A percentile compares a stretch with the other conserved stretches of the same genome.
Conservation (phyloP, 148 eudicot genomes). For the Simmondsia chinensis region DNA sequence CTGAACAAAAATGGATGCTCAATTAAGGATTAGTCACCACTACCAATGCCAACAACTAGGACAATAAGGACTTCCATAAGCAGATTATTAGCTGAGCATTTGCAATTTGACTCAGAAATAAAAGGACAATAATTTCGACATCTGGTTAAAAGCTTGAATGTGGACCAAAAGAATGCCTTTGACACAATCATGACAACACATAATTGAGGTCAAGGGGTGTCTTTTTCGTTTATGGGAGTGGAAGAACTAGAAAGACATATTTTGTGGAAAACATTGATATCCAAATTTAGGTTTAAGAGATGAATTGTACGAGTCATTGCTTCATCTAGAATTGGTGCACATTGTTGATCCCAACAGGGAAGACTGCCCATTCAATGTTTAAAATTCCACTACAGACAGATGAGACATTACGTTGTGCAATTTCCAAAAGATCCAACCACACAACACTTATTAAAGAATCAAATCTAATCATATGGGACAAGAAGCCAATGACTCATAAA, state of each 20-base stretch:
- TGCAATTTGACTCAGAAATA: not conserved
- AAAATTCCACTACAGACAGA: not conserved
- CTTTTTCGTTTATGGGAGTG: not conserved
- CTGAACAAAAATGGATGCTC: too few relatives aligned
- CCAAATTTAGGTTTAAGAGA: not conserved
- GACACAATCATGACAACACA: not conserved
- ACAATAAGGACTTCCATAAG: too few relatives aligned
- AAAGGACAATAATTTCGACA: not conserved
- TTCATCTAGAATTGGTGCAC: slow-evolving; percentile 1
- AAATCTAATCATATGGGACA: slow-evolving; percentile 3
- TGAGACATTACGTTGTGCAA: not conserved
- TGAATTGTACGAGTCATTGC: not conserved
- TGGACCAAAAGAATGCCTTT: not conserved
- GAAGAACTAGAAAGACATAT: not conserved
- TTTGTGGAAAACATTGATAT: not conserved
- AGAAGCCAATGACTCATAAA: slow-evolving; percentile 7
- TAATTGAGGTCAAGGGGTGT: not conserved
- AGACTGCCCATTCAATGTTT: not conserved
- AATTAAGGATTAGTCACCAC: too few relatives aligned
- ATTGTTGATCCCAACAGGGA: not conserved
- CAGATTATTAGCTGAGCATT: too few relatives aligned
- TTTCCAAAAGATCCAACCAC: not conserved
- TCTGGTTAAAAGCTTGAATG: not conserved
- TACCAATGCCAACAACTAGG: too few relatives aligned
- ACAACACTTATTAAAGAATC: not conserved